Conservation (phyloP, 2,329 filamentous ascomycete species). For the Aspergillus versicolor region DNA sequence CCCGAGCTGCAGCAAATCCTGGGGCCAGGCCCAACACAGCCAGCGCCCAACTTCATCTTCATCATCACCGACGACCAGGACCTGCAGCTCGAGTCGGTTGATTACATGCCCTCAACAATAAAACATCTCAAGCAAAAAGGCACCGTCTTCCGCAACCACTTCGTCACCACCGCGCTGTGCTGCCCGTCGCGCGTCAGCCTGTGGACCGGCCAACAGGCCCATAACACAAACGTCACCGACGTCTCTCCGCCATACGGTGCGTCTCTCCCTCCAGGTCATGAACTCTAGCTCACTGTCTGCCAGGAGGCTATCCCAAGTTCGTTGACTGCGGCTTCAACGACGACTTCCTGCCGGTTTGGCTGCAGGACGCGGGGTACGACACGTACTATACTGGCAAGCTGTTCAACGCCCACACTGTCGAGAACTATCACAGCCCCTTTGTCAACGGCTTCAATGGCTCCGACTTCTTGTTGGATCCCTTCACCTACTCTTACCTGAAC, state of each 20-base stretch:
- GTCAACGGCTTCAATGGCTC: conserved; percentile 61
- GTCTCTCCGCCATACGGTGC: conserved; percentile 30
- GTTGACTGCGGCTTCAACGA: conserved; percentile 64
- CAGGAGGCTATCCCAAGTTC: conserved; percentile 61
- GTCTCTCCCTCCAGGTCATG: neutral
- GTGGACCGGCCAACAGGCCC: conserved; percentile 63
- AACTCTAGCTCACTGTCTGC: neutral
- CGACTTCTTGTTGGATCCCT: conserved; percentile 63
- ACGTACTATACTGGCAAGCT: conserved; percentile 69
- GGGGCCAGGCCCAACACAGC: neutral
- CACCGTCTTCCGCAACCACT: conserved; percentile 60
- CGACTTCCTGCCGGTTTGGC: conserved; percentile 68
- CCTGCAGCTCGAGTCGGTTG: conserved; percentile 28
- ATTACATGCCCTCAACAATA: conserved; percentile 52
- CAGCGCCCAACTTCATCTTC: conserved; percentile 60
- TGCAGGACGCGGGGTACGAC: conserved; percentile 67
- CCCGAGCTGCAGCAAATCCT: neutral
- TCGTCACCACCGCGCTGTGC: conserved; percentile 61
- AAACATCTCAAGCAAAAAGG: conserved; percentile 45
- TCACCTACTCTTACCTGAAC: conserved; percentile 66
- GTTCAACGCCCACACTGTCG: conserved; percentile 62
- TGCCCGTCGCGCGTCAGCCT: conserved; percentile 65
- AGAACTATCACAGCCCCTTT: conserved; percentile 61
- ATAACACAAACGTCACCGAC: conserved; percentile 68
- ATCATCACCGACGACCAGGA: conserved; percentile 70